These are phyloP conservation scores for Sporothrix phasma DNA, from an alignment of 2,329 filamentous ascomycete species.

Conservation along the genomic window DNA sequence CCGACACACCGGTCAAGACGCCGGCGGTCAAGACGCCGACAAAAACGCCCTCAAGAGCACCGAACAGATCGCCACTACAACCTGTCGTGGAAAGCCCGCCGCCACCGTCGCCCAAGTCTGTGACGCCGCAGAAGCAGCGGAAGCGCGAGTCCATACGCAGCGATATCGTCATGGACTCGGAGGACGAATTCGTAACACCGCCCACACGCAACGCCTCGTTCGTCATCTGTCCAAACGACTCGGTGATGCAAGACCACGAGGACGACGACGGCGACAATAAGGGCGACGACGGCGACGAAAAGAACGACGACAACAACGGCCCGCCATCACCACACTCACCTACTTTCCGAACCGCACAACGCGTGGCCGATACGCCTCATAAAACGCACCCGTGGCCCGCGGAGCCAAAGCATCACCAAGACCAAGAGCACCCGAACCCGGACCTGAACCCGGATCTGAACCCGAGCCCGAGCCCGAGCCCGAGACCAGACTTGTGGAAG, in stretches of 20 bases:
- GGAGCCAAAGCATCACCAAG: background rate
- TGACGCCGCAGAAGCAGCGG: constrained; percentile 13
- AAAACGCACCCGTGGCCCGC: background rate
- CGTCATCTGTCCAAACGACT: constrained; percentile 20
- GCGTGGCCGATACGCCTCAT: constrained; percentile 12
- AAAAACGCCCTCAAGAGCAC: background rate
- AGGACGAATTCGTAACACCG: constrained; percentile 43
- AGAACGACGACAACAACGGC: background rate
- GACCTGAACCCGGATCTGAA: no score
- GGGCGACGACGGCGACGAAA: background rate
- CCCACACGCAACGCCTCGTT: constrained; percentile 28
- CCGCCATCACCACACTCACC: constrained; percentile 7
- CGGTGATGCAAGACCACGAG: background rate
- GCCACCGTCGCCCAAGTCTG: background rate
- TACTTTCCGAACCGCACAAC: background rate
- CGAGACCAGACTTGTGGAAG: no score
- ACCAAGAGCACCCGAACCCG: background rate
- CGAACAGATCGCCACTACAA: background rate
- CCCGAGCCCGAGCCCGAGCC: no score
- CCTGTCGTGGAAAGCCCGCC: background rate
- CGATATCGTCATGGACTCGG: constrained; percentile 44
- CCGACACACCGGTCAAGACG: background rate
- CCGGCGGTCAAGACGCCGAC: background rate
- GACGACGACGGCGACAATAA: background rate
- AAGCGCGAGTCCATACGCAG: constrained; percentile 17